phyloP scores from a whole-genome alignment of 148 eudicot genomes.

The Rhododendron henanense region DNA sequence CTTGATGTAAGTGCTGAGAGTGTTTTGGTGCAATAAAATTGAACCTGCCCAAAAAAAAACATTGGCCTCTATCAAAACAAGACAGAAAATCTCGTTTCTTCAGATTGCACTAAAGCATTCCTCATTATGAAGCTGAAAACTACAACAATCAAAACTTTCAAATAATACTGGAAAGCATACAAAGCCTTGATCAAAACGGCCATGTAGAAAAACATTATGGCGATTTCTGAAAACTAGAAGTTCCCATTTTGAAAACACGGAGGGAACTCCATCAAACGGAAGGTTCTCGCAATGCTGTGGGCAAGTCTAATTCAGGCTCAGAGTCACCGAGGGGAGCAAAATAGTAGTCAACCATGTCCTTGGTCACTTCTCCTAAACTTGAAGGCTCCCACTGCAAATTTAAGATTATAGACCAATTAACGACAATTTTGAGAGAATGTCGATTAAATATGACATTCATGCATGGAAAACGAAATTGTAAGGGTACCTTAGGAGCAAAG shows the following conservation, averaged over 20 bases:
- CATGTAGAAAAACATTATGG: not conserved
- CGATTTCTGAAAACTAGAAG: not conserved
- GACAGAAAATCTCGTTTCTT: not conserved
- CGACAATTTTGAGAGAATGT: not conserved
- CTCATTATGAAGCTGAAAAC: not conserved
- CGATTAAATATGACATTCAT: not conserved
- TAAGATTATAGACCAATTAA: conserved; percentile 3
- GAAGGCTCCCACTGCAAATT: conserved; percentile 83
- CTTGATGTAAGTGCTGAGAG: too few relatives aligned
- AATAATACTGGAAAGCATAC: not conserved
- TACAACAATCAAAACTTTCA: not conserved
- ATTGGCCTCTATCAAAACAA: not conserved
- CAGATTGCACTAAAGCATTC: not conserved
- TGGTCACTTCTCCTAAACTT: conserved; percentile 58
- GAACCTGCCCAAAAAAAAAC: not conserved
- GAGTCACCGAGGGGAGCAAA: conserved; percentile 55
- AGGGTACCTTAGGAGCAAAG: conserved; percentile 81
- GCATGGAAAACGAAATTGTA: not conserved
- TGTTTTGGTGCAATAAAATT: too few relatives aligned
- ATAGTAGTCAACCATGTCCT: conserved; percentile 75
- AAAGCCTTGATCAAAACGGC: not conserved
- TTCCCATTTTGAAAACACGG: not conserved
- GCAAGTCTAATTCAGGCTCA: conserved; percentile 74
- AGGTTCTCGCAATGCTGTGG: conserved; percentile 78
- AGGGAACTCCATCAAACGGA: conserved; percentile 39